phyloP scores from a whole-genome alignment of 2,329 filamentous ascomycete genomes.

The Lecanoromycetidae sp. region DNA sequence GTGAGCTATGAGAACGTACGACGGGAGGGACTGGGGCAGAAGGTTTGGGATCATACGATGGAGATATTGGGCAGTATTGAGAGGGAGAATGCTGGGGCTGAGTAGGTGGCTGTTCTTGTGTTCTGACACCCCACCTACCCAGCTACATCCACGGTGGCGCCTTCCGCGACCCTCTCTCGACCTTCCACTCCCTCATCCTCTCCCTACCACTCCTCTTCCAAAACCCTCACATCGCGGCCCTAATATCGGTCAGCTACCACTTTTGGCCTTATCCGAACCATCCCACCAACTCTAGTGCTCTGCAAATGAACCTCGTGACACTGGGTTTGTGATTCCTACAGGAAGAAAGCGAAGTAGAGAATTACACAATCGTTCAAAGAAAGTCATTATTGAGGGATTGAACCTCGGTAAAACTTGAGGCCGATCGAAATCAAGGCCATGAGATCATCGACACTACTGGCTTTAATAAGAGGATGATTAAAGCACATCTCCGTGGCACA shows the following conservation, averaged over 20 bases:
- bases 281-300: neutral
- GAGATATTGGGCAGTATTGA: too few relatives aligned
- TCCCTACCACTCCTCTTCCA: constrained; percentile 26
- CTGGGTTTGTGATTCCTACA: neutral
- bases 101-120: too few relatives aligned
- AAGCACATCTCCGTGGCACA: too few relatives aligned
- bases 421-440: neutral
- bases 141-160: constrained; percentile 38
- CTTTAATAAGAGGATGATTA: too few relatives aligned
- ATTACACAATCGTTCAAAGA: too few relatives aligned
- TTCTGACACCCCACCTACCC: neutral
- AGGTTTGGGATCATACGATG: too few relatives aligned
- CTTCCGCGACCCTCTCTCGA: constrained; percentile 36
- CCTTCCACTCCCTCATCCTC: constrained; percentile 26
- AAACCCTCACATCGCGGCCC: constrained; percentile 1
- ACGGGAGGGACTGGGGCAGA: too few relatives aligned
- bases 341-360: constrained; percentile 5
- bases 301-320: too few relatives aligned
- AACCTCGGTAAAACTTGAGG: neutral
- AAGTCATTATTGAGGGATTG: too few relatives aligned
- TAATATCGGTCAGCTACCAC: constrained; percentile 10
- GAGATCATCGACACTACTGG: too few relatives aligned
- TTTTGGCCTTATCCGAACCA: constrained; percentile 11
- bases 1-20: too few relatives aligned
- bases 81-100: too few relatives aligned